Evolutionary conservation across 2,329 filamentous ascomycete species (phyloP).

Genomic region (Leptographium radiaticola): DNA sequence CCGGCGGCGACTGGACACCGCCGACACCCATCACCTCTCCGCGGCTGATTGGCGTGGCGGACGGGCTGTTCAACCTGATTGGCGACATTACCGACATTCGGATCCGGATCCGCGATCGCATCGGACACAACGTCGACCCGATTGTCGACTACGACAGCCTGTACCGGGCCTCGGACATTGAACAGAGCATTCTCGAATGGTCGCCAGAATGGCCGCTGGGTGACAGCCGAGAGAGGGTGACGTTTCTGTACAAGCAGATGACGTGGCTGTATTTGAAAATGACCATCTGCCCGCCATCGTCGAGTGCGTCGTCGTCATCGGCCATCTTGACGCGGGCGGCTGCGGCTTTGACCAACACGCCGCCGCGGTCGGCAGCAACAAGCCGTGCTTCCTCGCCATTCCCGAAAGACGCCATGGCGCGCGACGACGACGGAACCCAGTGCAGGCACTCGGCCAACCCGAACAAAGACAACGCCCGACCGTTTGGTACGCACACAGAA

Average conservation of each 20-base stretch:
- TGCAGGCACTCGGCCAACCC: too few species aligned
- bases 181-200: conserved; percentile 63
- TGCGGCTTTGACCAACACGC: conserved; percentile 13
- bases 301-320: conserved; percentile 4
- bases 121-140: conserved; percentile 48
- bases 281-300: conserved; percentile 42
- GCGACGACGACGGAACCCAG: not conserved
- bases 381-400: conserved; percentile 23
- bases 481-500: conserved; percentile 2
- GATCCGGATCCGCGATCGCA: conserved; percentile 58
- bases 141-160: conserved; percentile 61
- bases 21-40: conserved; percentile 29
- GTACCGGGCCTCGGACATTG: conserved; percentile 61
- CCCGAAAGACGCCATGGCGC: conserved; percentile 6
- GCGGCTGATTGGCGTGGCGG: conserved; percentile 65
- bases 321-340: conserved; percentile 8
- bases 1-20: conserved; percentile 31
- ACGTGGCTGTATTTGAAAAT: conserved; percentile 52
- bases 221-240: conserved; percentile 43
- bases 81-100: conserved; percentile 67
- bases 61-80: conserved; percentile 68
- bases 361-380: conserved; percentile 17
- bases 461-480: not conserved
- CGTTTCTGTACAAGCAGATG: conserved; percentile 50
- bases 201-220: conserved; percentile 46